Evolutionary conservation across 2,329 filamentous ascomycete species (phyloP), one percentile per base, ranked within the genome.

Genomic region (Colletotrichum liriopes): DNA sequence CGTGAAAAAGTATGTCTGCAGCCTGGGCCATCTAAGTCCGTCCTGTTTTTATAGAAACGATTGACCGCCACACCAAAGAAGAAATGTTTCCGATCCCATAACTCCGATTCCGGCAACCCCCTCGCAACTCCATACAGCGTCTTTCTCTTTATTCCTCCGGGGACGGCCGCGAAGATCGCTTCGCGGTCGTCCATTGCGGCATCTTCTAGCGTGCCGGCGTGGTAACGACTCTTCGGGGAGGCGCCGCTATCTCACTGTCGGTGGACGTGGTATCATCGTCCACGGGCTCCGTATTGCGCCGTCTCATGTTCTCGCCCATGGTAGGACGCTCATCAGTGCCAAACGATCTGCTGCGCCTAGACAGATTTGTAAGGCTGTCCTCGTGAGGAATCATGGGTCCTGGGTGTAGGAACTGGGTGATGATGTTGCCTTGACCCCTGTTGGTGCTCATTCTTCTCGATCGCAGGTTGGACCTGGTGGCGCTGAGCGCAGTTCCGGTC

Each of bases 361-460:
- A 32, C 1, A 67, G 18, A 43, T 67, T 39, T 18, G 63, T 60
- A 11, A 72, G 61, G 45, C 73, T 70, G 1, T 73, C 65, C 20
- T 81, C 78, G 9, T 77, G 80, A 20, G 80, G 79, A 6, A 84
- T 75, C 11, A 79, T 78, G 0, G 87, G 87, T 0, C 87, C 87
- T 0, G 86, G 87, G 59, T 87, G 87, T 16, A 89, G 77, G 35
- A 89, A 80, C 60, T 84, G 82, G 6, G 84, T 79, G 35, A 88
- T 76, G 5, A 88, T 74, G 74, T 84, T 86, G 23, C 79, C 79
- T 16, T 81, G 80, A 4, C 77, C 77, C 49, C 76, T 73, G 32
- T 77, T 77, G 35, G 76, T 79, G 8, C 77, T 76, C 18, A 76
- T 76, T 0, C 79, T 79, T 58, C 81, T 77, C 9, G 69, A 72